These are phyloP conservation scores for Carex cristatella DNA, from an alignment of 176 grass and related monocot genomes.

Conservation along the genomic window DNA sequence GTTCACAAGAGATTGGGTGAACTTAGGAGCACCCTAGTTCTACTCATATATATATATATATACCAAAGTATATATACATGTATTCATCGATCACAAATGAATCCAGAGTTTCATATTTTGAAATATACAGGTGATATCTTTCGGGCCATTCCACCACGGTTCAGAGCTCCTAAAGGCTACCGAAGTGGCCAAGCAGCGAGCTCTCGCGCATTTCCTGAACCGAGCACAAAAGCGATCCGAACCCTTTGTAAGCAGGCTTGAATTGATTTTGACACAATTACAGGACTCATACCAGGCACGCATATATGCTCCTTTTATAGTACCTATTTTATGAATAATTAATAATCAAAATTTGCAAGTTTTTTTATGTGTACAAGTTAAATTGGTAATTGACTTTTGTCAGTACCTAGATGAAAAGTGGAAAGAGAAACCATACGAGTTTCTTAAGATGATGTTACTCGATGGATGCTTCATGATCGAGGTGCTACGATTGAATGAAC, in stretches of 20 bases:
- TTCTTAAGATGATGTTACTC: background rate
- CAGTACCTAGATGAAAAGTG: background rate
- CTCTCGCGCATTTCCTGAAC: background rate
- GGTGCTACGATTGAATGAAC: background rate
- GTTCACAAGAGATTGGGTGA: too few species aligned
- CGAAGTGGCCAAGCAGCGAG: background rate
- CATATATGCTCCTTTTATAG: background rate
- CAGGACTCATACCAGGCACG: conserved; percentile 1
- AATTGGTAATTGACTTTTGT: background rate
- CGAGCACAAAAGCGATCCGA: background rate
- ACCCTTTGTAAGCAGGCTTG: background rate
- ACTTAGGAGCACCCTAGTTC: too few species aligned
- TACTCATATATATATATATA: background rate
- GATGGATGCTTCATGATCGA: conserved; percentile 8
- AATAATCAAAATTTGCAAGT: background rate
- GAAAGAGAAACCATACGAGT: background rate
- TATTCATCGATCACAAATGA: background rate
- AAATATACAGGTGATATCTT: background rate
- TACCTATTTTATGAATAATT: background rate
- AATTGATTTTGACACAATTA: background rate
- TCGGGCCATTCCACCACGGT: background rate
- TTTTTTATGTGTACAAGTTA: background rate
- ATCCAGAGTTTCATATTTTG: background rate
- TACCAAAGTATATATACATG: background rate
- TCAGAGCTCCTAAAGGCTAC: background rate